A percentile compares a stretch with the other conserved stretches of the same genome.
These are phyloP conservation scores for Dorcoceras hygrometricum DNA, from an alignment of 257 asterid species.

Conservation along the genomic window DNA sequence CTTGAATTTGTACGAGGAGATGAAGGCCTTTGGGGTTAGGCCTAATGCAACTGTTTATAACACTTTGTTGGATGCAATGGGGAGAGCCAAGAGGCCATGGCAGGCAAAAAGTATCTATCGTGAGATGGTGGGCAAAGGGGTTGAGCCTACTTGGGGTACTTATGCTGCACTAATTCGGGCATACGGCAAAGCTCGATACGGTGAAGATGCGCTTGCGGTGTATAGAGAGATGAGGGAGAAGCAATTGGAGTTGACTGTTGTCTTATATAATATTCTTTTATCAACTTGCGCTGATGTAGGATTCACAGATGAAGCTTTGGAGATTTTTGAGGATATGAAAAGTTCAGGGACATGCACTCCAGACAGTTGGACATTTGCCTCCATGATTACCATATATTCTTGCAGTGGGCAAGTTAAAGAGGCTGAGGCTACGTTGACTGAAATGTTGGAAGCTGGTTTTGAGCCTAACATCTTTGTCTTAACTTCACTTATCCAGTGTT, in stretches of 20 bases:
- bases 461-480: slow-evolving; percentile 67
- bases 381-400: slow-evolving; percentile 68
- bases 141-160: slow-evolving; percentile 69
- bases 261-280: slow-evolving; percentile 69
- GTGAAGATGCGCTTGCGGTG: slow-evolving; percentile 65
- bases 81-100: slow-evolving; percentile 95
- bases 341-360: slow-evolving; percentile 51
- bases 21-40: slow-evolving; percentile 74
- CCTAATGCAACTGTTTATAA: slow-evolving; percentile 66
- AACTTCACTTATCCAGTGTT: slow-evolving; percentile 88
- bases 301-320: slow-evolving; percentile 62
- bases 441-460: slow-evolving; percentile 76
- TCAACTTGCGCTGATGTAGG: slow-evolving; percentile 86
- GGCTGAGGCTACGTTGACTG: slow-evolving; percentile 64
- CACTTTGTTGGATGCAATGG: slow-evolving; percentile 87
- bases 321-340: slow-evolving; percentile 76
- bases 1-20: slow-evolving; percentile 85
- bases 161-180: slow-evolving; percentile 80
- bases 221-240: slow-evolving; percentile 88
- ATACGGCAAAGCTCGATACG: slow-evolving; percentile 66
- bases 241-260: slow-evolving; percentile 56
- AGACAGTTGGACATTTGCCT: slow-evolving; percentile 75
- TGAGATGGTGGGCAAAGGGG: slow-evolving; percentile 61
- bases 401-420: slow-evolving; percentile 81
- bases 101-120: slow-evolving; percentile 65